phyloP scores from a whole-genome alignment of 768 basidiomycete species.

The Pholiota molesta region DNA sequence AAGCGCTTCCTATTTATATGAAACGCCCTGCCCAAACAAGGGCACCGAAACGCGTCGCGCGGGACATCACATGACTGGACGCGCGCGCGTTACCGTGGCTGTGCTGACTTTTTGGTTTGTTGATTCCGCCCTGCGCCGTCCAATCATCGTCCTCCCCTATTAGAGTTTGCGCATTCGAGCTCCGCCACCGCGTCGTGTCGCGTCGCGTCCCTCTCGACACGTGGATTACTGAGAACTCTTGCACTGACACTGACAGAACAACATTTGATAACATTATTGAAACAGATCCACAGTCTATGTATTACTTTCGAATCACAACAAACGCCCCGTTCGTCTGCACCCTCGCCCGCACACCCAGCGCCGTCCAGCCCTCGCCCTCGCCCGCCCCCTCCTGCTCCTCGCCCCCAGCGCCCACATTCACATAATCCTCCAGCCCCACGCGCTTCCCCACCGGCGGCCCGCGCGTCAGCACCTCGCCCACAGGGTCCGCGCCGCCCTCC shows the following conservation, averaged over 20 bases:
- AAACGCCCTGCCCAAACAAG: not conserved
- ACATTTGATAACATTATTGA: no score
- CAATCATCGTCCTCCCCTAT: not conserved
- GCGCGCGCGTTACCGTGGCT: conserved; percentile 32
- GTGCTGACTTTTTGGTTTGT: conserved; percentile 44
- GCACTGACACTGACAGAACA: no score
- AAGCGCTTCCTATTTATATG: conserved; percentile 34
- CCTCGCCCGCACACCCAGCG: conserved; percentile 26
- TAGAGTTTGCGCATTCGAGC: not conserved
- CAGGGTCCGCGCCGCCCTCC: conserved; percentile 69
- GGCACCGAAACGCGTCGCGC: conserved; percentile 17
- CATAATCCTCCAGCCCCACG: conserved; percentile 33
- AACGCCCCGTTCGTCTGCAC: conserved; percentile 75
- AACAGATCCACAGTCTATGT: no score
- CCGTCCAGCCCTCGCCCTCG: conserved; percentile 24
- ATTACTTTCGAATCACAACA: conserved; percentile 17
- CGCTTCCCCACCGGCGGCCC: conserved; percentile 74
- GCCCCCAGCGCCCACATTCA: conserved; percentile 16
- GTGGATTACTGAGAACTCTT: not conserved
- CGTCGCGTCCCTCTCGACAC: conserved; percentile 12
- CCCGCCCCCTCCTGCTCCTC: conserved; percentile 13
- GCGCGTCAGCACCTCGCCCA: conserved; percentile 60
- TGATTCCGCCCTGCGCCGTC: conserved; percentile 28
- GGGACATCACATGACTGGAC: conserved; percentile 13
- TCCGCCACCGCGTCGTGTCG: conserved; percentile 20